phyloP scores from a whole-genome alignment of 2,329 filamentous ascomycete species.

The Proliferodiscus dingleyae region DNA sequence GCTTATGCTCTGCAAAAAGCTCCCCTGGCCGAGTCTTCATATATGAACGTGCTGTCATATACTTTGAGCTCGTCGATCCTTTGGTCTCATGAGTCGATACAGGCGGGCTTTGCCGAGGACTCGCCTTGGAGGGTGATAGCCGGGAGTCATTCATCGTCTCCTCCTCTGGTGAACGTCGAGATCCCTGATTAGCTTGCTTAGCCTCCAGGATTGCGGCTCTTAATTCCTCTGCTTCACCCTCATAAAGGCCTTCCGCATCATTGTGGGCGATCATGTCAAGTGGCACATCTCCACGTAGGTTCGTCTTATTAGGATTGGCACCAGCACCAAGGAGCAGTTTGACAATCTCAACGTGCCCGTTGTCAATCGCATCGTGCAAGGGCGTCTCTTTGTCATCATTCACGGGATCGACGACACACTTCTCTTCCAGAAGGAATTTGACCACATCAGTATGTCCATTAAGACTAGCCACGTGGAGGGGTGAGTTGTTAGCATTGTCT shows the following conservation, averaged over 20 bases:
- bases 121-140: conserved; percentile 49
- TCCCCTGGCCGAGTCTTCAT: conserved; percentile 63
- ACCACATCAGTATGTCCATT: conserved; percentile 86
- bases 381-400: conserved; percentile 87
- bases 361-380: conserved; percentile 92
- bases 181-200: conserved; percentile 45
- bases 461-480: conserved; percentile 86
- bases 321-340: conserved; percentile 78
- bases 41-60: conserved; percentile 48
- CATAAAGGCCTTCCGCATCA: conserved; percentile 47
- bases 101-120: conserved; percentile 53
- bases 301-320: conserved; percentile 86
- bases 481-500: conserved; percentile 95
- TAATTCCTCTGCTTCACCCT: conserved; percentile 51
- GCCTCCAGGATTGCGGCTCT: conserved; percentile 62
- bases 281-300: conserved; percentile 88
- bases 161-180: conserved; percentile 54
- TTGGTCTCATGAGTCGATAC: conserved; percentile 16
- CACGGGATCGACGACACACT: conserved; percentile 76
- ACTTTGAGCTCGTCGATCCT: conserved; percentile 35
- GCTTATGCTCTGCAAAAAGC: conserved; percentile 58
- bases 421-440: conserved; percentile 75
- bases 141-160: conserved; percentile 40
- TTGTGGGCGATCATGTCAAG: conserved; percentile 75
- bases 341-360: conserved; percentile 85